Percentiles rank a stretch among this genome's conserved stretches.
Evolutionary conservation across 441 rosid species (phyloP).

Genomic region (Erodium moschatum): DNA sequence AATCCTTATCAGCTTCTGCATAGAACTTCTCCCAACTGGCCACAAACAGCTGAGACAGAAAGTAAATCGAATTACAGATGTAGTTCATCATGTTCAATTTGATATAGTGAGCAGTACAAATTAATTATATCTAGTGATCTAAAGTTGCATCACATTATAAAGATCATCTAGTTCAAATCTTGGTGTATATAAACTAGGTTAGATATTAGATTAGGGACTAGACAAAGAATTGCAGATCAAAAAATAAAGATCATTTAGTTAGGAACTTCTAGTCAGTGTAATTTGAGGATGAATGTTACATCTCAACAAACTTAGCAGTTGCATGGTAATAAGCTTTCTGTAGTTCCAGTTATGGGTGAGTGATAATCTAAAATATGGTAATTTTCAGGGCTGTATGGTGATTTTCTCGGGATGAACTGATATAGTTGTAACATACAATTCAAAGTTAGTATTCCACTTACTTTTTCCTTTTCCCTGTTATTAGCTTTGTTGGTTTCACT

Average conservation of each 20-base stretch:
- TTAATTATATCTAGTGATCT: neutral
- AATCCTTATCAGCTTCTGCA: conserved; percentile 58
- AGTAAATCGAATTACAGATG: neutral
- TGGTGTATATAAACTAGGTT: no score
- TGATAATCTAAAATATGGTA: no score
- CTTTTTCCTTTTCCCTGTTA: conserved; percentile 77
- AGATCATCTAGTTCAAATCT: neutral
- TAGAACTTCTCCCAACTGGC: conserved; percentile 58
- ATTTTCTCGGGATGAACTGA: no score
- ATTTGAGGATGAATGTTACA: neutral
- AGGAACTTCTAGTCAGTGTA: neutral
- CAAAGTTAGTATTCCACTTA: neutral
- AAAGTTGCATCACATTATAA: neutral
- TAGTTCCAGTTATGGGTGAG: no score
- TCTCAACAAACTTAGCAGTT: neutral
- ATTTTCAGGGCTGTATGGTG: neutral
- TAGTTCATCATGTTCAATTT: neutral
- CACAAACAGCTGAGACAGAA: conserved; percentile 36
- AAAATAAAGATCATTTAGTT: no score
- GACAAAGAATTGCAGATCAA: no score
- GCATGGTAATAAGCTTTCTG: neutral
- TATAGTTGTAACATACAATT: neutral
- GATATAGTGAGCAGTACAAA: neutral
- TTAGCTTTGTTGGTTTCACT: conserved; percentile 50
- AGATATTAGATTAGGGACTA: no score